Percentiles rank a stretch among this genome's conserved stretches.
phyloP scores from a whole-genome alignment of 164 flowering plant species.

The Stephania japonica region DNA sequence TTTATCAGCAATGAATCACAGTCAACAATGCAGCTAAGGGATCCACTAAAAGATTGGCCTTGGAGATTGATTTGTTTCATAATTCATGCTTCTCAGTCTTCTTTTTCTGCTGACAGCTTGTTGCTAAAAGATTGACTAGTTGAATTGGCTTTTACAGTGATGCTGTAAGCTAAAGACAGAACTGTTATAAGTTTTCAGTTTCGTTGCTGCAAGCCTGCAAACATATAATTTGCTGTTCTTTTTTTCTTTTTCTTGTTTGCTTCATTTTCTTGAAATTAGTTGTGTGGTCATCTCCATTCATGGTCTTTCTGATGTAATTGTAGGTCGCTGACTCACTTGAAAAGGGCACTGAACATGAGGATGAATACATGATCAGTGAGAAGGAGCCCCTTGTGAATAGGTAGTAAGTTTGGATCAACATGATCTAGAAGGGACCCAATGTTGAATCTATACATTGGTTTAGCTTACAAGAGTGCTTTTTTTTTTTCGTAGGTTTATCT shows the following conservation, averaged over 20 bases:
- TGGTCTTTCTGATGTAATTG: neutral
- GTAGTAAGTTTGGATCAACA: slow-evolving; percentile 25
- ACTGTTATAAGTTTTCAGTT: neutral
- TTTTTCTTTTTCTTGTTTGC: neutral
- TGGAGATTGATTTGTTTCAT: neutral
- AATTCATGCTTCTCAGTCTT: neutral
- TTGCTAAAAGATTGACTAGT: neutral
- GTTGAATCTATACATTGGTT: neutral
- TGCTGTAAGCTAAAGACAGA: neutral
- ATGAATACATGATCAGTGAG: slow-evolving; percentile 99
- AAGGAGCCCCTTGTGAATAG: slow-evolving; percentile 94
- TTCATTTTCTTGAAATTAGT: neutral
- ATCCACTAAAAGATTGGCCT: neutral
- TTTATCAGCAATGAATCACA: too few species aligned
- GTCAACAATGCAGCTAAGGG: too few species aligned
- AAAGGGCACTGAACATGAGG: slow-evolving; percentile 99
- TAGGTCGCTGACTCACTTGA: slow-evolving; percentile 99
- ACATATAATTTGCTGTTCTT: neutral
- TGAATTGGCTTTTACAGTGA: neutral
- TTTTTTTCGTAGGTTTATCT: slow-evolving; percentile 63
- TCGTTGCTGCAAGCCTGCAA: neutral
- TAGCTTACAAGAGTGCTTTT: slow-evolving; percentile 1
- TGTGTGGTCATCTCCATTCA: neutral
- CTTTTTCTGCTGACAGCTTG: neutral
- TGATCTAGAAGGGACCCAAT: neutral